Percentiles rank a stretch among this genome's conserved stretches.
Evolutionary conservation across 129 eudicot genomes (phyloP).

Genomic region (Artemisia argyi): DNA sequence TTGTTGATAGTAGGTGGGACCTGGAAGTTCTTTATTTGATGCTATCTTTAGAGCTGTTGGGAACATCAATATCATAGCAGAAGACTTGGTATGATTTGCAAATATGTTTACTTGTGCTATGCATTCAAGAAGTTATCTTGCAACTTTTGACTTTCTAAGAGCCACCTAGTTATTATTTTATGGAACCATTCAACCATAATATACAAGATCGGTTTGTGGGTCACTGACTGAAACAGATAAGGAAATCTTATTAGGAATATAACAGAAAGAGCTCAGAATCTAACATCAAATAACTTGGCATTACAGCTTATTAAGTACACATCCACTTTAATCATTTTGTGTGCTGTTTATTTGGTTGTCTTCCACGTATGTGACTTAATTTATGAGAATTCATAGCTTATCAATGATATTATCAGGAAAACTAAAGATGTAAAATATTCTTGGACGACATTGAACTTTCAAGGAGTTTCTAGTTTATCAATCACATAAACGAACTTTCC

Average conservation of each 20-base stretch:
- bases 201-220: conserved; percentile 21
- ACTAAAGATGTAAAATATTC: background rate
- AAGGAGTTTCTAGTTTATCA: conserved; percentile 10
- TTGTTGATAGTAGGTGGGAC: conserved; percentile 86
- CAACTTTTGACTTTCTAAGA: conserved; percentile 8
- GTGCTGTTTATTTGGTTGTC: conserved; percentile 4
- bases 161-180: background rate
- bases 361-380: conserved; percentile 8
- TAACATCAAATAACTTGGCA: conserved; percentile 1
- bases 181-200: conserved; percentile 1
- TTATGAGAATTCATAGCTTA: background rate
- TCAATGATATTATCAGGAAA: background rate
- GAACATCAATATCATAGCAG: conserved; percentile 85
- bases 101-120: conserved; percentile 9
- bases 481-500: background rate
- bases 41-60: conserved; percentile 81
- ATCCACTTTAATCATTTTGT: background rate
- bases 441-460: background rate
- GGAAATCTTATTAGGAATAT: background rate
- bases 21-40: conserved; percentile 74
- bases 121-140: conserved; percentile 12
- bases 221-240: background rate
- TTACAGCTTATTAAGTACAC: background rate
- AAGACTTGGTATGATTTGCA: conserved; percentile 79
- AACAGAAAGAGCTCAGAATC: background rate